Base-by-base conservation (phyloP, 805 yeast genomes). In the Starmerella potacharoeniae region DNA sequence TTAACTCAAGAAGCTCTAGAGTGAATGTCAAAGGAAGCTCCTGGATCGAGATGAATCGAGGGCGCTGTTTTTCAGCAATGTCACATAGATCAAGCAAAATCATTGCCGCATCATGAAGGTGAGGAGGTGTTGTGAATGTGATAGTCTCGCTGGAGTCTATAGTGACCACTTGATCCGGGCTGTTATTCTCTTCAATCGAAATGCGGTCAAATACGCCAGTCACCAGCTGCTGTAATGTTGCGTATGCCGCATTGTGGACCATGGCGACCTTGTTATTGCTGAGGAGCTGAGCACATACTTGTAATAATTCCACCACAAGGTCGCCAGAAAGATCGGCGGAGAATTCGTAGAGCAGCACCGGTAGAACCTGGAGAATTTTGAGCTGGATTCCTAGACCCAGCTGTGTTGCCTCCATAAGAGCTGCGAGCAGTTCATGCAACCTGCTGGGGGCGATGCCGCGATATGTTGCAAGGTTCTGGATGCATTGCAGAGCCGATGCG, bases 171-270 rank as follows among this genome's bases (percentile, higher is more conserved):
- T 48, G 35, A 4, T 42, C 37, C 49, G 29, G 53, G 13, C 41
- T 36, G n/a, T 22, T 22, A 8, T 48, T 31, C 14, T 48, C 58
- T 10, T 56, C 28, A 8, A 66, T 62, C 55, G 73, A 77, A 48
- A 80, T 75, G 64, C 80, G 76, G 54, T 91, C 97, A 67, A 84
- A 91, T 0, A 89, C 77, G 34, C 84, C 79, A 39, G 84, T 80
- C 46, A 89, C 76, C 44, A 93, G 70, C 66, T 93, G 97, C 59
- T 89, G 95, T 47, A 89, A 76, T 3, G 97, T 88, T 2, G 97
- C 98, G 50, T 87, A 82, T 0, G 97, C 96, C 0, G 97, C 86
- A 63, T 89, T 90, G 13, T 80, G 76, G 5, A 93, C 95, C 62
- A 86, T 86, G 0, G 84, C 79, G 5, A 82, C 77, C 62, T 85